phyloP scores from a whole-genome alignment of 2,329 filamentous ascomycete species.

The Claviceps cyperi region DNA sequence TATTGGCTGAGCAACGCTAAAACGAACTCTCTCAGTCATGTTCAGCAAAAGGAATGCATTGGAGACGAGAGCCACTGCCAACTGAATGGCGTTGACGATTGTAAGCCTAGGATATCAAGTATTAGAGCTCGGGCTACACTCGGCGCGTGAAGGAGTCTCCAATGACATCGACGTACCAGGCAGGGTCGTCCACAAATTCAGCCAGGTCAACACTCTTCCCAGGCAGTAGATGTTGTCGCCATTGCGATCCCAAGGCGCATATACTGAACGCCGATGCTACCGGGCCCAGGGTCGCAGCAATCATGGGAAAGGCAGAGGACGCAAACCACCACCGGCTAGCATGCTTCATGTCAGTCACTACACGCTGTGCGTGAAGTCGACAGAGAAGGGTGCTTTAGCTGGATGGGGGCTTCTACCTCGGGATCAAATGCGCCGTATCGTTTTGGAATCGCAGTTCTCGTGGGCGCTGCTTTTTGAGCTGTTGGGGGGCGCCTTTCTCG shows the following conservation, averaged over 20 bases:
- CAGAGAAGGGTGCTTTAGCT: background rate
- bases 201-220: conserved; percentile 34
- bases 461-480: background rate
- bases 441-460: conserved; percentile 17
- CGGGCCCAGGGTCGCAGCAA: conserved; percentile 73
- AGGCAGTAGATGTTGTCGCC: conserved; percentile 47
- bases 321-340: conserved; percentile 49
- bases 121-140: background rate
- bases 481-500: conserved; percentile 3
- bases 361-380: background rate
- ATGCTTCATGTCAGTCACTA: background rate
- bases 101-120: conserved; percentile 40
- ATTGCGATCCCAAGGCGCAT: conserved; percentile 67
- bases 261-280: conserved; percentile 81
- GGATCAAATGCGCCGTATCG: conserved; percentile 28
- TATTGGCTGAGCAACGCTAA: conserved; percentile 66
- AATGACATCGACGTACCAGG: conserved; percentile 39
- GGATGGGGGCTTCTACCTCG: conserved; percentile 21
- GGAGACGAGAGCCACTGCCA: conserved; percentile 60
- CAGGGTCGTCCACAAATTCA: conserved; percentile 47
- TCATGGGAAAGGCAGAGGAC: conserved; percentile 55
- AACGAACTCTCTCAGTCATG: conserved; percentile 68
- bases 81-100: conserved; percentile 61
- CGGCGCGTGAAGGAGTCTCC: background rate
- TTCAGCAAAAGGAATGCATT: conserved; percentile 77